Conservation (phyloP, 768 basidiomycete genomes). For the Boletus rex-veris region DNA sequence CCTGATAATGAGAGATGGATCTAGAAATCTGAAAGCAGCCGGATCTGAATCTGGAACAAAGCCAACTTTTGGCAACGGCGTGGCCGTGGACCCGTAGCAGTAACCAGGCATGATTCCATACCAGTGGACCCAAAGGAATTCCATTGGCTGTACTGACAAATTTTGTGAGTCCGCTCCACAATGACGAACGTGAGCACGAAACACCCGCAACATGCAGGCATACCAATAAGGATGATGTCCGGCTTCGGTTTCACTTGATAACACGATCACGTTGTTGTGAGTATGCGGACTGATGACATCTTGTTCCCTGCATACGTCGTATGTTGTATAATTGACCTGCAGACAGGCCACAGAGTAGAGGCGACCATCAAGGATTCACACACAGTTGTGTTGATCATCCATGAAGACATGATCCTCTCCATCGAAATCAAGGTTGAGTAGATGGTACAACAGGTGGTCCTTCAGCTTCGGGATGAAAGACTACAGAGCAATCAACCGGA, state of each 20-base stretch:
- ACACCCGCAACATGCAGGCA: constrained; percentile 28
- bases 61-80: constrained; percentile 18
- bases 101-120: constrained; percentile 13
- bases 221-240: constrained; percentile 33
- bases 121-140: constrained; percentile 7
- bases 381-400: constrained; percentile 1
- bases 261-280: constrained; percentile 23
- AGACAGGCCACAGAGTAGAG: constrained; percentile 23
- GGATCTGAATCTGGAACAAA: constrained; percentile 12
- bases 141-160: constrained; percentile 5
- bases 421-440: constrained; percentile 3
- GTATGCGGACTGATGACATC: constrained; percentile 17
- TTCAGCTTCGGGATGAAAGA: constrained; percentile 9
- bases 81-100: background rate
- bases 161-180: background rate
- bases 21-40: constrained; percentile 27
- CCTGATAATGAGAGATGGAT: constrained; percentile 29
- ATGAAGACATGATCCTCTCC: constrained; percentile 6
- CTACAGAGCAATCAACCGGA: background rate
- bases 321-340: constrained; percentile 33
- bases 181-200: constrained; percentile 24
- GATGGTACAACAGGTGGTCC: constrained; percentile 12
- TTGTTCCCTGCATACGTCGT: constrained; percentile 24
- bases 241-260: constrained; percentile 5
- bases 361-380: constrained; percentile 12